phyloP scores from a whole-genome alignment of 1,139 yeast species.

The Yamadazyma pseudoaaseri region DNA sequence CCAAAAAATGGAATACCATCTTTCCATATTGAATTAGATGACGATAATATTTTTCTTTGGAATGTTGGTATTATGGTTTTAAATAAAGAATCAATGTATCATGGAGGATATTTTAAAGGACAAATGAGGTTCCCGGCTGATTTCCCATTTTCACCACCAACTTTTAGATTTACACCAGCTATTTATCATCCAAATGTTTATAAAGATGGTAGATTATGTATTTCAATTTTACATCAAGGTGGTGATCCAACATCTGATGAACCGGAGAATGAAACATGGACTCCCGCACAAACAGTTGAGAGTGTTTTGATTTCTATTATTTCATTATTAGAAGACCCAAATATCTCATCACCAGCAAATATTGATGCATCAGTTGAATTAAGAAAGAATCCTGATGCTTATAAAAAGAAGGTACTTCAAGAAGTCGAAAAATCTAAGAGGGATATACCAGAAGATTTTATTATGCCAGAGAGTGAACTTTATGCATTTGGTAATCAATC shows the following conservation, averaged over 20 bases:
- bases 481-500: slow-evolving; percentile 58
- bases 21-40: slow-evolving; percentile 82
- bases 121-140: slow-evolving; percentile 91
- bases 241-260: slow-evolving; percentile 90
- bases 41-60: slow-evolving; percentile 91
- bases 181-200: slow-evolving; percentile 95
- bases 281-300: slow-evolving; percentile 95
- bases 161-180: slow-evolving; percentile 90
- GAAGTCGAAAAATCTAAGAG: slow-evolving; percentile 84
- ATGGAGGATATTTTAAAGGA: slow-evolving; percentile 95
- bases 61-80: slow-evolving; percentile 91
- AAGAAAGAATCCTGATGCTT: slow-evolving; percentile 79
- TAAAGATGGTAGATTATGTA: slow-evolving; percentile 89
- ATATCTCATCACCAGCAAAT: slow-evolving; percentile 90
- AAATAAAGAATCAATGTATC: slow-evolving; percentile 84
- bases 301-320: slow-evolving; percentile 86
- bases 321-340: slow-evolving; percentile 89
- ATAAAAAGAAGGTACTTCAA: slow-evolving; percentile 71
- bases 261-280: slow-evolving; percentile 92
- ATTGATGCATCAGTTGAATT: slow-evolving; percentile 95
- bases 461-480: slow-evolving; percentile 66
- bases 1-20: slow-evolving; percentile 91
- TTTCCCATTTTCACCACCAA: slow-evolving; percentile 90
- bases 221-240: slow-evolving; percentile 85
- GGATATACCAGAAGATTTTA: slow-evolving; percentile 83